A percentile compares a stretch with the other conserved stretches of the same genome.
phyloP scores from a whole-genome alignment of 78 protist genomes.

The Acrasis kona region DNA sequence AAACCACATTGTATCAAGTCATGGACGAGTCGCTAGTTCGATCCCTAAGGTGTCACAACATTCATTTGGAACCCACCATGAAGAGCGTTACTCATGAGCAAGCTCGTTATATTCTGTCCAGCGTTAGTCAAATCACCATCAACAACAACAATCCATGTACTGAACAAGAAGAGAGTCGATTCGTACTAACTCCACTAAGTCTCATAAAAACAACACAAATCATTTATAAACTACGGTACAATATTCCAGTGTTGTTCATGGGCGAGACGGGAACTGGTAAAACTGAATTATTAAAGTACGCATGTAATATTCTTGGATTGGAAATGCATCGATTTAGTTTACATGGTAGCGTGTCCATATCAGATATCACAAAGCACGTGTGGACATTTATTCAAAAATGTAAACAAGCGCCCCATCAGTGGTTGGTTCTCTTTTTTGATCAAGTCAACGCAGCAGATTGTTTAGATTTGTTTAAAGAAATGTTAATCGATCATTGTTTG shows the following conservation, averaged over 20 bases:
- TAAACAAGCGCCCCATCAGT: too few species aligned
- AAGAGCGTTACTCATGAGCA: neutral
- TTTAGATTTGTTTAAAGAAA: conserved; percentile 34
- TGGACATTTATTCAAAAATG: neutral
- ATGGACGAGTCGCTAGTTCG: neutral
- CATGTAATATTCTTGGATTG: neutral
- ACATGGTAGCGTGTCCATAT: conserved; percentile 33
- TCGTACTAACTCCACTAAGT: neutral
- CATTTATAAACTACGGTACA: neutral
- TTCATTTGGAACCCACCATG: neutral
- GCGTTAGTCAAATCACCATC: neutral
- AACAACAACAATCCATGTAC: neutral
- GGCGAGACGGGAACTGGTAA: conserved; percentile 73
- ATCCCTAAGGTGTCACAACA: neutral
- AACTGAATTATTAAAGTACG: conserved; percentile 15
- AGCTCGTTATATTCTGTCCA: neutral
- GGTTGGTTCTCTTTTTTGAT: conserved; percentile 36
- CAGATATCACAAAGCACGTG: conserved; percentile 16
- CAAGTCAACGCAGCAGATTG: conserved; percentile 52
- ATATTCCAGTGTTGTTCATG: conserved; percentile 44
- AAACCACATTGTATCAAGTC: neutral
- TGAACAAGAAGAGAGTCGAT: neutral
- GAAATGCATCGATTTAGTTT: neutral
- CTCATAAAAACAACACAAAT: neutral
- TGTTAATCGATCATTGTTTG: conserved; percentile 15